Evolutionary conservation across 768 basidiomycete genomes (phyloP), one percentile per base, ranked within the genome.

Genomic region (Dendrothele bispora): DNA sequence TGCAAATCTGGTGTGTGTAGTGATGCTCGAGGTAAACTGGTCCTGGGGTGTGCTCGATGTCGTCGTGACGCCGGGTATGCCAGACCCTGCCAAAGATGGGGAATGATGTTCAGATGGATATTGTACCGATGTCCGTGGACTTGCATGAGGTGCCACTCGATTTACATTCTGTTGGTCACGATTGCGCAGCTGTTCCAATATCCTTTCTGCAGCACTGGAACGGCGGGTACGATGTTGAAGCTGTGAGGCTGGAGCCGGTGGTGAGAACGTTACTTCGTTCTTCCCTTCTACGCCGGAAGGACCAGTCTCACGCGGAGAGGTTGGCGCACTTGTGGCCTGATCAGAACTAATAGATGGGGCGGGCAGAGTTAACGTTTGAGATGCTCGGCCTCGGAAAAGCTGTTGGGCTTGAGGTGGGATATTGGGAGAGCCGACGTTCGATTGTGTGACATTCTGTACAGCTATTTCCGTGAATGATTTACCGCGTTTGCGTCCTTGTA

Each of bases 201-300:
- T 79, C 42, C 77, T 79, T 59, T 88, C 86, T 0, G 86, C 86
- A 10, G 80, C 83, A 51, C 86, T 88, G 3, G 79, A 67, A 46
- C 80, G 66, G 48, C 83, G 75, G 7, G 74, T 72, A 24, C 71
- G 65, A 47, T 68, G 38, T 14, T 47, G 46, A 32, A n/a, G n/a
- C n/a, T n/a, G n/a, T n/a, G n/a, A n/a, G n/a, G 63, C 40, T 69
- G 62, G 14, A 67, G 64, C 17, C 20, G 25, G 68, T 63, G 15
- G 66, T 62, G n/a, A 59, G n/a, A n/a, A n/a, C n/a, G n/a, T n/a
- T n/a, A n/a, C n/a, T n/a, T n/a, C n/a, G n/a, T n/a, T n/a, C n/a
- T n/a, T n/a, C n/a, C n/a, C n/a, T n/a, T n/a, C n/a, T n/a, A n/a
- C n/a, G n/a, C n/a, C n/a, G n/a, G n/a, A n/a, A 4, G 39, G 11